phyloP scores from a whole-genome alignment of 495 filamentous ascomycete species.

The Aspergillus heteromorphus region DNA sequence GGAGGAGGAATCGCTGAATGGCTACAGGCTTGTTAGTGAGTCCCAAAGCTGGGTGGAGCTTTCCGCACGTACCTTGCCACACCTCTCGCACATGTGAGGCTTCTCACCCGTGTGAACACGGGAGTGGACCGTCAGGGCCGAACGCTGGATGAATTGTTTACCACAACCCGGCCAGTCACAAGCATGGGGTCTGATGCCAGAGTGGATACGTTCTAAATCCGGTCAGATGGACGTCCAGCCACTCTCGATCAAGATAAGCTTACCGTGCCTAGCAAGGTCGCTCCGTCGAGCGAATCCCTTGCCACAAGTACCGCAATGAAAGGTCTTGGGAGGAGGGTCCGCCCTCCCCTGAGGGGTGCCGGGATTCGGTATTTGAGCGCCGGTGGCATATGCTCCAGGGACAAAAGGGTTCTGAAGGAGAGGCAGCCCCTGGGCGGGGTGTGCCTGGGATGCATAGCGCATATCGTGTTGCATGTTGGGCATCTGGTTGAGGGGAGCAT shows the following conservation, averaged over 20 bases:
- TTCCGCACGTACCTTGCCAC: slow-evolving; percentile 70
- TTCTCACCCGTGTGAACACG: slow-evolving; percentile 97
- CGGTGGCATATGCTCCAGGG: slow-evolving; percentile 32
- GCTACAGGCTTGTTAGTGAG: slow-evolving; percentile 43
- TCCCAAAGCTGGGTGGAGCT: background rate
- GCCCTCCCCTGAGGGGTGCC: slow-evolving; percentile 37
- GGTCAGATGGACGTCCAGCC: background rate
- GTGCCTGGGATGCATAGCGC: slow-evolving; percentile 51
- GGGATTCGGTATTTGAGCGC: slow-evolving; percentile 30
- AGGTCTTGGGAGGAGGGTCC: slow-evolving; percentile 67
- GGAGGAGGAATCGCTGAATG: slow-evolving; percentile 98
- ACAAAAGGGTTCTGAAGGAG: slow-evolving; percentile 50
- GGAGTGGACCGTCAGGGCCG: slow-evolving; percentile 92
- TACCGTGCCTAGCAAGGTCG: slow-evolving; percentile 93
- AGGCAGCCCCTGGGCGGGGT: slow-evolving; percentile 53
- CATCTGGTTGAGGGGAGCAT: slow-evolving; percentile 42
- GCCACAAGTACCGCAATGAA: slow-evolving; percentile 82
- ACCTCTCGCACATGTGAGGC: slow-evolving; percentile 95
- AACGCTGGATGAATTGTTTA: slow-evolving; percentile 97
- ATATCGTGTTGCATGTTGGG: slow-evolving; percentile 43
- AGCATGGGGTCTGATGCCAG: slow-evolving; percentile 82
- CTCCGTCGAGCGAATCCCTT: slow-evolving; percentile 94
- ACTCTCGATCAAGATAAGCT: slow-evolving; percentile 19
- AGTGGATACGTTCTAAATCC: slow-evolving; percentile 84
- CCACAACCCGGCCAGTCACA: slow-evolving; percentile 86